Base-by-base conservation (phyloP, 768 basidiomycete species). In the Infundibulicybe gibba region DNA sequence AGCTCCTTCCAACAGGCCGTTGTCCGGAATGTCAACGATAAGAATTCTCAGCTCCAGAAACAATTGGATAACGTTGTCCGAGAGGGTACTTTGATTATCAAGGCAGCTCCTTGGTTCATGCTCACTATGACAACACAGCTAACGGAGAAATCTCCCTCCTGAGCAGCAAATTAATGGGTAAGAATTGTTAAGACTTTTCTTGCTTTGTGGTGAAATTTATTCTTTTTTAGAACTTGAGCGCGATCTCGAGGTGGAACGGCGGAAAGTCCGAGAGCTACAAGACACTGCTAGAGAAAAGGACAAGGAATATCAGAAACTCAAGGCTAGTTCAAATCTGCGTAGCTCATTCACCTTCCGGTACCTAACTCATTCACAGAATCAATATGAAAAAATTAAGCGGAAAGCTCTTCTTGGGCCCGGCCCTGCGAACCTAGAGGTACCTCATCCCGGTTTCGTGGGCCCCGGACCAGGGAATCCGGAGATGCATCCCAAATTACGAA, bases 1-100 rank as follows among this genome's bases (percentile, higher is more conserved):
- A 89, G 87, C 53, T 81, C 89, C 13, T 92, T 90, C 59, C 90
- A 93, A 59, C 87, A 88, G 56, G 90, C 90, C 3, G 80, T 92
- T 6, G 72, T 89, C 19, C 82, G 87, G 20, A 91, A 81, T 61
- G 66, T 90, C 43, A 90, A 83, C 54, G 90, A 92, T 60, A 90
- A 84, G 63, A 88, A 86, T 55, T 79, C 83, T 5, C 87, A 90
- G 54, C 59, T 89, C 35, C 87, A 91, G 58, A 91, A 93, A 56
- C 89, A 92, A 56, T 65, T 93, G 2, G 89, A 91, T 25, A 92
- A 85, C 57, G 87, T 92, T 39, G 71, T 93, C 47, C 70, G 89
- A 65, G 90, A 93, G 81, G 90, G 90, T 87, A 48, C 30, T 55
- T n/a, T 21, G n/a, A n/a, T 44, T 13, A 32, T 20, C n/a, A 25